phyloP scores from a whole-genome alignment of 1,139 yeast genomes.

The Geotrichum australiense region DNA sequence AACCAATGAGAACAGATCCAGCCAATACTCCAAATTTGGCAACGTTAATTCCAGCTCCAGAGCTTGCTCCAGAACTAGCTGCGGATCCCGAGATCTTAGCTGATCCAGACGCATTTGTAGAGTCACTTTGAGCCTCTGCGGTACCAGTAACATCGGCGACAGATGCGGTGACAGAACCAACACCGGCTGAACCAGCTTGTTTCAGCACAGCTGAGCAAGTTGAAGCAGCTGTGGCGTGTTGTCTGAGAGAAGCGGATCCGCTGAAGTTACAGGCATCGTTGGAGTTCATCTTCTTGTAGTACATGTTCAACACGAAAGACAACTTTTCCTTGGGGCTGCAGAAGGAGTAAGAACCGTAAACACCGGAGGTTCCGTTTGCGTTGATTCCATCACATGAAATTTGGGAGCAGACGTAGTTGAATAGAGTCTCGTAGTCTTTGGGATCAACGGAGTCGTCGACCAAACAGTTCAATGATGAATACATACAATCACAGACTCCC shows the following conservation, averaged over 20 bases:
- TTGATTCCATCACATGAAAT: conserved; percentile 17
- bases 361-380: conserved; percentile 34
- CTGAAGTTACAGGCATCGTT: conserved; percentile 49
- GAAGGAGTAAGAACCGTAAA: conserved; percentile 42
- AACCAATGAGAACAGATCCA: too few relatives aligned
- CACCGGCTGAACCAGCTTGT: conserved; percentile 25
- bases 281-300: conserved; percentile 42
- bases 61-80: too few relatives aligned
- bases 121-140: too few relatives aligned
- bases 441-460: conserved; percentile 36
- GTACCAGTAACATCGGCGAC: conserved; percentile 17
- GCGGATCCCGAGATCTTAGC: too few relatives aligned
- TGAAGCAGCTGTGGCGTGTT: conserved; percentile 49
- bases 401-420: conserved; percentile 43
- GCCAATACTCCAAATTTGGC: too few relatives aligned
- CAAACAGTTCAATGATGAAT: conserved; percentile 44
- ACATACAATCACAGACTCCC: conserved; percentile 51
- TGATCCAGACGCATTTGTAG: too few relatives aligned
- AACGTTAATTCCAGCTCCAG: too few relatives aligned
- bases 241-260: conserved; percentile 47
- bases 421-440: conserved; percentile 49
- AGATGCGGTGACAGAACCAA: conserved; percentile 22
- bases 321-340: conserved; percentile 47
- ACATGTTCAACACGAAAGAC: conserved; percentile 53
- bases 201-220: conserved; percentile 40